These are phyloP conservation scores for Phalaenopsis hybrid DNA, from an alignment of 116 monocot species.

Conservation along the genomic window DNA sequence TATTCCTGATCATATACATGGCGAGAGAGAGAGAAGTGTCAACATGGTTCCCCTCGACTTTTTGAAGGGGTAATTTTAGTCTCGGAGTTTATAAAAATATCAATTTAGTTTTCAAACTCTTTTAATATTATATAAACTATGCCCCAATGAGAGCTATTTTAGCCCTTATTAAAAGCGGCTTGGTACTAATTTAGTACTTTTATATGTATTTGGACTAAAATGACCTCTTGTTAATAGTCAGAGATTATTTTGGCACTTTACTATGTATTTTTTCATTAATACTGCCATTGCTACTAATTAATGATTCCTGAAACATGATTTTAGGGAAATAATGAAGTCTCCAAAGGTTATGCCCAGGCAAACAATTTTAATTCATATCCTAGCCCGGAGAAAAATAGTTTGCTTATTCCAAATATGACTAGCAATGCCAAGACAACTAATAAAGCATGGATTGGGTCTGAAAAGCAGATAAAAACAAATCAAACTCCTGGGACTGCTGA, in stretches of 20 bases:
- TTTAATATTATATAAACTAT: no score
- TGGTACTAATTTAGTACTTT: no score
- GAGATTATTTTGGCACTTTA: no score
- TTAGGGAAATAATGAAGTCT: conserved; percentile 7
- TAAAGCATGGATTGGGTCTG: conserved; percentile 21
- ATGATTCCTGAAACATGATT: not conserved
- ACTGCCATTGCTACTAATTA: not conserved
- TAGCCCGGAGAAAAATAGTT: conserved; percentile 31
- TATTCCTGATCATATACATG: not conserved
- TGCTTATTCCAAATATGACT: conserved; percentile 19
- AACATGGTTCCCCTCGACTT: no score
- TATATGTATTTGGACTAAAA: no score
- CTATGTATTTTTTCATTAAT: not conserved
- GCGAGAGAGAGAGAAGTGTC: no score
- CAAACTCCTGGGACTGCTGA: conserved; percentile 20
- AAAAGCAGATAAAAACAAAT: conserved; percentile 28
- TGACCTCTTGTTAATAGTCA: no score
- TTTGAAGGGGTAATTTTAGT: no score
- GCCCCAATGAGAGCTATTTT: no score
- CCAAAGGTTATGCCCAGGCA: conserved; percentile 41
- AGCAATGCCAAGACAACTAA: conserved; percentile 26
- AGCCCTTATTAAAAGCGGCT: no score
- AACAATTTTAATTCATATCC: conserved; percentile 33
- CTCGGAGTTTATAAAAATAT: no score
- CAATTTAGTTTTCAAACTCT: no score